Evolutionary conservation across 2,329 filamentous ascomycete species (phyloP), one percentile per base, ranked within the genome.

Genomic region (Colletotrichum sp.): DNA sequence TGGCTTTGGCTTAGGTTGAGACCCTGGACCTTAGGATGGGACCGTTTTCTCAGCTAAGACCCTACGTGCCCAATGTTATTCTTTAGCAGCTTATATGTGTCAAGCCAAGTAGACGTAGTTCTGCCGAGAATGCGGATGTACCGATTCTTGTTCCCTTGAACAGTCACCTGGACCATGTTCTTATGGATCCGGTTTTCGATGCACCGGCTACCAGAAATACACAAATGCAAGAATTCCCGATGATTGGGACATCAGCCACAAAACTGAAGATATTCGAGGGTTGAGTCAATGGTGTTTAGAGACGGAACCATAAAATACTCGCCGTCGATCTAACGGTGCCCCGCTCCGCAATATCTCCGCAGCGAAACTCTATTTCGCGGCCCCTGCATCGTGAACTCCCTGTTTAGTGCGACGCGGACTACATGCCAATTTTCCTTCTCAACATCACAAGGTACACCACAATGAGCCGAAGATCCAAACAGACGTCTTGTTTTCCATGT

Each of bases 401-500:
- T 52, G 43, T 21, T 21, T 13, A 52, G 43, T 21, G 43, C 43
- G n/a, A 52, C 43, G 43, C 12, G 43, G 12, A 21, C 10, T 2
- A 24, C n/a, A 2, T 24, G n/a, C 10, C n/a, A 52, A 21, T 52
- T 7, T 7, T 52, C n/a, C 3, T 21, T 52, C 43, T 6, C n/a
- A 12, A 13, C n/a, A 21, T 21, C 43, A 52, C n/a, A 52, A 52
- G 43, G 10, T 13, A 52, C 39, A 52, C 6, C n/a, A 1, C 43
- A 21, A 72, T 72, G 64, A 55, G 52, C n/a, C 63, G 70, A 34
- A 34, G 36, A 24, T 76, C 74, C 4, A 75, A 75, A 59, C 75
- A 74, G 30, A 73, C 39, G 4, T 57, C 74, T 4, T 76, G 74
- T 6, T 65, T 66, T 9, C 43, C 74, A 14, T 76, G 74, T 13